Conservation (phyloP, 495 filamentous ascomycete genomes). For the Daldinia decipiens region DNA sequence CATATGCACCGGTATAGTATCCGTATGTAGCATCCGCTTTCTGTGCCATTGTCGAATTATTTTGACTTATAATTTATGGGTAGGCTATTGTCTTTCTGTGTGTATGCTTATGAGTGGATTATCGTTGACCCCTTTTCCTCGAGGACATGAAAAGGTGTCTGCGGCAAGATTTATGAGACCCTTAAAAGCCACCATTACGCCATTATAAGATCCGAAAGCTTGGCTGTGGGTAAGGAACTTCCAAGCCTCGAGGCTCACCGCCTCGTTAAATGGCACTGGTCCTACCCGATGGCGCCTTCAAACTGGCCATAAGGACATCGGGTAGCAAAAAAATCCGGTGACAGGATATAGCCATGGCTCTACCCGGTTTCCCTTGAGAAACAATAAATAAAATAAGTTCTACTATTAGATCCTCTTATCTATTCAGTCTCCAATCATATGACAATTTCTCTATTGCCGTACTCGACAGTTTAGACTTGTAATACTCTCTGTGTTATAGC, state of each 20-base stretch:
- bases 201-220: background rate
- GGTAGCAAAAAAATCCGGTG: background rate
- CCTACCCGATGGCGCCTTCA: slow-evolving; percentile 27
- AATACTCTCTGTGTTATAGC: slow-evolving; percentile 6
- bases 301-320: slow-evolving; percentile 19
- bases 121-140: background rate
- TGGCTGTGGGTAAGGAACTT: slow-evolving; percentile 7
- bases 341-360: slow-evolving; percentile 14
- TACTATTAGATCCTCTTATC: slow-evolving; percentile 2
- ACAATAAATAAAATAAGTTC: background rate
- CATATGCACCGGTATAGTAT: slow-evolving; percentile 24
- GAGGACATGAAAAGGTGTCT: background rate
- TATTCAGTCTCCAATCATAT: slow-evolving; percentile 20
- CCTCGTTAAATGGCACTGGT: slow-evolving; percentile 7
- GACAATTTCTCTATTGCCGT: background rate
- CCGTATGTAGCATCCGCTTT: slow-evolving; percentile 25
- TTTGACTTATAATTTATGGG: background rate
- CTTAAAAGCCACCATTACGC: background rate
- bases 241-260: slow-evolving; percentile 31
- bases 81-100: background rate
- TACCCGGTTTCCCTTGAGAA: slow-evolving; percentile 3
- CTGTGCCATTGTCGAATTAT: slow-evolving; percentile 17
- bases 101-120: background rate
- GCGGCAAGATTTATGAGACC: slow-evolving; percentile 11
- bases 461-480: slow-evolving; percentile 25